Evolutionary conservation across 2,329 filamentous ascomycete genomes (phyloP).

Genomic region (Trichoderma brevicompactum): DNA sequence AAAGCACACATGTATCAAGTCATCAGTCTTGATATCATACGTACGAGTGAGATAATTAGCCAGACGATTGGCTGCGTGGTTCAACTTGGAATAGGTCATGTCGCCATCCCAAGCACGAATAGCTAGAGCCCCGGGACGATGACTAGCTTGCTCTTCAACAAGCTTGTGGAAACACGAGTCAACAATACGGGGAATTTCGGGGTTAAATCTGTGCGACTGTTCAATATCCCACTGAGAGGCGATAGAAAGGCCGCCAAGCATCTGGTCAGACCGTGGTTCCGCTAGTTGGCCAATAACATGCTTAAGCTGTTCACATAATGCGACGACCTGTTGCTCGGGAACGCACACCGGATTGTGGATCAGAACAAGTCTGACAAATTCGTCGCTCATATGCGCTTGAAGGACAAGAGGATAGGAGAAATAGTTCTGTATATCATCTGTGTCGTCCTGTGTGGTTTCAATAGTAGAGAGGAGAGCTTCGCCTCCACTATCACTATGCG

Average conservation of each 20-base stretch:
- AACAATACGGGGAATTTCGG: not conserved
- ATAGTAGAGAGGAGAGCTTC: not conserved
- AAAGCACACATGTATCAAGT: slow-evolving; percentile 29
- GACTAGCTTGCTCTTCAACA: slow-evolving; percentile 3
- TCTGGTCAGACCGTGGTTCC: not conserved
- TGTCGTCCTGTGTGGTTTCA: not conserved
- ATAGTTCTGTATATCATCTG: slow-evolving; percentile 24
- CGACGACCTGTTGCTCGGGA: not conserved
- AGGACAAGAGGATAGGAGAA: slow-evolving; percentile 18
- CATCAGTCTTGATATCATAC: slow-evolving; percentile 32
- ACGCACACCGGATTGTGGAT: slow-evolving; percentile 17
- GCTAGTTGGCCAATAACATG: not conserved
- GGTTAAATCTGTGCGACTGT: not conserved
- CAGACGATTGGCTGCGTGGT: slow-evolving; percentile 14
- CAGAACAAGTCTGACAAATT: slow-evolving; percentile 1
- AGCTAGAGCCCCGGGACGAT: slow-evolving; percentile 1
- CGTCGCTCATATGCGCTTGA: slow-evolving; percentile 3
- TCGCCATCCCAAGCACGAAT: slow-evolving; percentile 33
- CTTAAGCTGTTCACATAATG: slow-evolving; percentile 19
- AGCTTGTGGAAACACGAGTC: slow-evolving; percentile 24
- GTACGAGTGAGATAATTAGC: slow-evolving; percentile 4
- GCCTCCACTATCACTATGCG: not conserved
- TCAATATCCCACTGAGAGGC: not conserved
- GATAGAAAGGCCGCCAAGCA: not conserved
- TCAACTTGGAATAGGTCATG: slow-evolving; percentile 31